These are phyloP conservation scores for Amniculicola lignicola DNA, from an alignment of 495 filamentous ascomycete species.

Conservation along the genomic window DNA sequence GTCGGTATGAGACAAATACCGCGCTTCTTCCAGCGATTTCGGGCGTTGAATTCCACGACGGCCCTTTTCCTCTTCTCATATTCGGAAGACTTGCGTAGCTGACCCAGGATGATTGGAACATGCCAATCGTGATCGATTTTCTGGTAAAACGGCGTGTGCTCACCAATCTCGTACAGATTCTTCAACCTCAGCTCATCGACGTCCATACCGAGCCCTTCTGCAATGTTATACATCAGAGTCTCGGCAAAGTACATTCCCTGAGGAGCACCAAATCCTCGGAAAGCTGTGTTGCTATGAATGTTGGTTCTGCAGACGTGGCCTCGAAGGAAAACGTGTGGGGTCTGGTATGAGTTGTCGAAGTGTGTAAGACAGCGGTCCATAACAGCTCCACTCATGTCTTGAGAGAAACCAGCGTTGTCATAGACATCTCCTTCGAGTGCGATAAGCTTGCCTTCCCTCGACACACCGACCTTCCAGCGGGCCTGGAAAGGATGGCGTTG, in stretches of 20 bases:
- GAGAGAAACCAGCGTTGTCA: conserved; percentile 44
- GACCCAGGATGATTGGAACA: conserved; percentile 39
- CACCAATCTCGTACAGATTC: conserved; percentile 44
- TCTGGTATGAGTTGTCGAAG: conserved; percentile 44
- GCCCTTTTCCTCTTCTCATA: conserved; percentile 39
- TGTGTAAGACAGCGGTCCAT: conserved; percentile 46
- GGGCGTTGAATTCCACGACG: conserved; percentile 40
- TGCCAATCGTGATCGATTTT: conserved; percentile 45
- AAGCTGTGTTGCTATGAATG: conserved; percentile 47
- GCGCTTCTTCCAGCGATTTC: conserved; percentile 45
- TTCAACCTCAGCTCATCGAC: conserved; percentile 43
- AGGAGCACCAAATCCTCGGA: conserved; percentile 45
- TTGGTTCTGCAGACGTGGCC: conserved; percentile 46
- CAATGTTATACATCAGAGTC: conserved; percentile 43
- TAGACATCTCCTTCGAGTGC: conserved; percentile 45
- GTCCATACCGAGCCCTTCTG: conserved; percentile 40
- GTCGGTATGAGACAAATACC: conserved; percentile 45
- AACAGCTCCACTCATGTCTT: conserved; percentile 44
- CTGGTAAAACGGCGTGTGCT: conserved; percentile 44
- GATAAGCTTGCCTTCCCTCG: conserved; percentile 42
- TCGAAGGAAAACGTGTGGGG: conserved; percentile 42
- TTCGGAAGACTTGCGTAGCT: conserved; percentile 38
- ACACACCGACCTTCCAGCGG: conserved; percentile 46
- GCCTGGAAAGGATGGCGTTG: conserved; percentile 45
- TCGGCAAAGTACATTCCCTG: conserved; percentile 46